Base-by-base conservation (phyloP, 2,329 filamentous ascomycete genomes). In the Mariannaea elegans region DNA sequence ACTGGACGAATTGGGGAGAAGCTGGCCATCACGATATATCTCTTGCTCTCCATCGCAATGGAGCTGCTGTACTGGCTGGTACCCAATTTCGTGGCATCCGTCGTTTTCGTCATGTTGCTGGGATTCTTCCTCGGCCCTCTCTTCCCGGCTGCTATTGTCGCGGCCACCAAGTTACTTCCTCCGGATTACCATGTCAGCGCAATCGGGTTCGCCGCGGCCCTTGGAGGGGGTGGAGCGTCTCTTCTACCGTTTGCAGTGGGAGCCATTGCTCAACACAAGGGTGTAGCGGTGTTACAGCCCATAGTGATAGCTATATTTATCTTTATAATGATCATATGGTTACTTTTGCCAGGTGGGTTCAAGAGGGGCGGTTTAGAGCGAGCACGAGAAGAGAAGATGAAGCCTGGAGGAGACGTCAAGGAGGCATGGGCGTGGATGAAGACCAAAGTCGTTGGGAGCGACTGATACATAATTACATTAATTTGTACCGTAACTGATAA, bases 41-140 rank as follows among this genome's bases (percentile, higher is more conserved):
- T 94, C 7, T 69, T 84, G 3, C 72, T 88, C 9, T 83, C 85
- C 13, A 84, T 92, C 51, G 86, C 69, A 0, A 81, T 93, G 27
- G 84, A 93, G 71, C 78, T 95, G 2, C 75, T 94, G 59, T 92
- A 94, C 78, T 95, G 92, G 92, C 86, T 94, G 4, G 88, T 95
- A 0, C 91, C 91, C 0, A 85, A 86, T 56, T 92, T 94, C 71
- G 83, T 90, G 61, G 88, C 90, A 24, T 91, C 90, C 0, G 87
- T 90, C 8, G 81, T 93, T 13, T 88, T 90, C 23, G 89, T 93
- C 19, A 81, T 86, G 0, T 76, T 94, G 0, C 82, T 93, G 59
- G 92, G 92, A 0, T 92, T 94, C 80, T 92, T 94, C 69, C 81
- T 94, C 0, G 92, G 92, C 0, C 92, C 92, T 0, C 75, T 95